phyloP scores from a whole-genome alignment of 1,284 basidiomycete species.

The Porogramme epimiltina region DNA sequence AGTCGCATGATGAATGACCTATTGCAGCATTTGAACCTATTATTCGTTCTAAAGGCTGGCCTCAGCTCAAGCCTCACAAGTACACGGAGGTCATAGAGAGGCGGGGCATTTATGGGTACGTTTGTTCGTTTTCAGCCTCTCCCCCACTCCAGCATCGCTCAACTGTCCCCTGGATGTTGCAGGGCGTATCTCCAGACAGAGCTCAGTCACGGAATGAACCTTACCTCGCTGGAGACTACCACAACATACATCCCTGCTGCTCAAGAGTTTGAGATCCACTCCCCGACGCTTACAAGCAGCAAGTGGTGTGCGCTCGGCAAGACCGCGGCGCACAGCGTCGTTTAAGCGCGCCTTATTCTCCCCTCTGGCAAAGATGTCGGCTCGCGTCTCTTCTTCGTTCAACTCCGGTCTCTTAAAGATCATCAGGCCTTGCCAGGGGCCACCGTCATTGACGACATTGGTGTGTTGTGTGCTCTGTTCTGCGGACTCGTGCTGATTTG shows the following conservation, averaged over 20 bases:
- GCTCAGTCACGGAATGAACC: constrained; percentile 79
- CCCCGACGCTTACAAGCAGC: constrained; percentile 73
- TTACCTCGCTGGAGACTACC: constrained; percentile 73
- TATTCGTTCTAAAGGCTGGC: constrained; percentile 59
- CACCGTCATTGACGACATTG: constrained; percentile 70
- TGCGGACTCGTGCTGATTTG: neutral
- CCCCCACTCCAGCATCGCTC: neutral
- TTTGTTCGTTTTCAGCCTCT: neutral
- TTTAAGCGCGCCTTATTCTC: constrained; percentile 77
- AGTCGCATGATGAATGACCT: neutral
- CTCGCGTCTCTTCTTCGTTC: constrained; percentile 79
- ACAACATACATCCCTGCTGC: constrained; percentile 74
- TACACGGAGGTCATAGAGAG: constrained; percentile 51
- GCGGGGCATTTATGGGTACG: constrained; percentile 62
- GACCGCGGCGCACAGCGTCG: constrained; percentile 77
- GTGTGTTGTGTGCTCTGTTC: constrained; percentile 30
- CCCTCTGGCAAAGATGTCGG: constrained; percentile 65
- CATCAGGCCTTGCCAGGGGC: constrained; percentile 68
- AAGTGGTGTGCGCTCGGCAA: constrained; percentile 83
- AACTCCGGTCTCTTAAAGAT: constrained; percentile 63
- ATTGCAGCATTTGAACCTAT: constrained; percentile 70
- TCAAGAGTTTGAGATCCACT: constrained; percentile 75
- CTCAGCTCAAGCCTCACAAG: constrained; percentile 47
- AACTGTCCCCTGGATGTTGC: no score
- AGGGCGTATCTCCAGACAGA: constrained; percentile 73